Base-by-base conservation (phyloP, 768 basidiomycete genomes). In the Psilocybe subaeruginosa region DNA sequence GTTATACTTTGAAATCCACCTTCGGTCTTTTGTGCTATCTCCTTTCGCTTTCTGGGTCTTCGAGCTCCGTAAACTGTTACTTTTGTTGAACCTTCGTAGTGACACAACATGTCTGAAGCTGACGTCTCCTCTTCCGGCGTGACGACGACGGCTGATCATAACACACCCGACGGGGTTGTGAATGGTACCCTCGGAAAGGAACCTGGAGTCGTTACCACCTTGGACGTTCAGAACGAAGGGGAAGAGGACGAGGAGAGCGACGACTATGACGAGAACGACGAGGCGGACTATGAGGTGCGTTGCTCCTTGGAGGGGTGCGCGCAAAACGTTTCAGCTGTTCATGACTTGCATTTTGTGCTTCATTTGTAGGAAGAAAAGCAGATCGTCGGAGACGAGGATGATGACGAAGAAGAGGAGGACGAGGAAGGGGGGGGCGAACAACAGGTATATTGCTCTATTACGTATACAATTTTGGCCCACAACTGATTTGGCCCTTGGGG, bases 161-260 rank as follows among this genome's bases (percentile, higher is more conserved):
- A 46, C 19, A 31, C 19, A 9, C 41, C 37, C 23, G 62, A 58
- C 31, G 52, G 41, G 3, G 51, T 54, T 7, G 17, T 56, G 53
- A 59, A 58, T 12, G 57, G 57, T 9, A 49, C 47, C 47, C 30
- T 29, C 12, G 57, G 39, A 27, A 52, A 60, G n/a, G 52, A 56
- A 29, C 52, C 54, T 41, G 31, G 47, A 11, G 54, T 12, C 5
- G 60, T 47, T 43, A 56, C 48, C 27, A 58, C 64, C 30, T 52
- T 29, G n/a, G 54, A 57, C 14, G 39, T 46, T 30, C 61, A 67
- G 41, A 14, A 54, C 43, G 68, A 39, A 37, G 69, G 66, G 16
- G 68, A 71, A 8, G 69, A 67, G 29, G 65, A 68, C 45, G 69
- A 72, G 7, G 74, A 75, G 27, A 71, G 69, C 54, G 71, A 74